Evolutionary conservation across 441 rosid species (phyloP).

Genomic region (Geranium incanum): DNA sequence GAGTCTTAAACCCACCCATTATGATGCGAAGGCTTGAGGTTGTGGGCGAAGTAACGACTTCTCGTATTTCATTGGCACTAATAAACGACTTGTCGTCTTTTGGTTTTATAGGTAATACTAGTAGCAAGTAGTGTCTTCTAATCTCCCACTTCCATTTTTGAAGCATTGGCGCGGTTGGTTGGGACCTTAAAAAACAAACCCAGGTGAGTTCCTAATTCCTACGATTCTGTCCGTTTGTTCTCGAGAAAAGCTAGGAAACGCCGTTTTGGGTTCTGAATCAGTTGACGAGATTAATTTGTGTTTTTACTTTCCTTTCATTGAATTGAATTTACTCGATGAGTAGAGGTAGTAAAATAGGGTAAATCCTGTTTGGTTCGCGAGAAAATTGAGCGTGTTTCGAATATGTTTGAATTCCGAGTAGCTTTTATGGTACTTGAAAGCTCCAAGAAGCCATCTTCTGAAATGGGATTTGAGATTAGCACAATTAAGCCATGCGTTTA

Average conservation of each 20-base stretch:
- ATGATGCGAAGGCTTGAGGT: too few relatives aligned
- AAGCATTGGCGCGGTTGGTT: conserved; percentile 1
- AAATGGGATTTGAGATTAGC: background rate
- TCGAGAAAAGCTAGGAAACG: background rate
- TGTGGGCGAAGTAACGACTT: too few relatives aligned
- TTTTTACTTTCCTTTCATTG: background rate
- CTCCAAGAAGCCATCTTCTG: background rate
- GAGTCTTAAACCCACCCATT: too few relatives aligned
- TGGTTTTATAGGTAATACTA: background rate
- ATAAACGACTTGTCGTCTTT: background rate
- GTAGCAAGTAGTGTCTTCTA: background rate
- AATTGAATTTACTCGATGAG: background rate
- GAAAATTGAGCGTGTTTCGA: background rate
- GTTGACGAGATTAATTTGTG: background rate
- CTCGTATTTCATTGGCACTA: too few relatives aligned
- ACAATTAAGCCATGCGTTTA: conserved; percentile 1
- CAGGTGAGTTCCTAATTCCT: background rate
- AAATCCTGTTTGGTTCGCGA: background rate
- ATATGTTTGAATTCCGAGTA: background rate
- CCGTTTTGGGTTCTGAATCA: background rate
- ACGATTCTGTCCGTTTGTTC: background rate
- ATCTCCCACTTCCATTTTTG: background rate
- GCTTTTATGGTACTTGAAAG: background rate
- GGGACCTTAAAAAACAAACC: background rate
- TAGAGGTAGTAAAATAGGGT: background rate